Base-by-base conservation (phyloP, 129 eudicot species). In the Daucus carota region DNA sequence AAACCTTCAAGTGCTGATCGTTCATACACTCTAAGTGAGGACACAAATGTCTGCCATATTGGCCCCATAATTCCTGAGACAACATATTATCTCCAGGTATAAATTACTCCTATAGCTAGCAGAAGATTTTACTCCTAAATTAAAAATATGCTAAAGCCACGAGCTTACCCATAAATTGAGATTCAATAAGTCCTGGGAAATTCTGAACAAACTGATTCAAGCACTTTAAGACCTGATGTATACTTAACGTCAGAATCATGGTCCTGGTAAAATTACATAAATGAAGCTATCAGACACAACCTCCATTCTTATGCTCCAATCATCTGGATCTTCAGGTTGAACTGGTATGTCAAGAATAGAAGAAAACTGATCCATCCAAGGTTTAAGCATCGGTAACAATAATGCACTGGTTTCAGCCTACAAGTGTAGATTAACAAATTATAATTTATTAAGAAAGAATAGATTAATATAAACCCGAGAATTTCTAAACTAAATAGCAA, bases 281-380 rank as follows among this genome's bases (percentile, higher is more conserved):
- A 78, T 32, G 12, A 43, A 44, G 20, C 15, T 46, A 72, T 47
- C 31, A 38, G 59, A 66, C 48, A 79, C 74, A 84, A 94, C 99
- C 97, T 91, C 99, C 96, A 91, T 91, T 82, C 97, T 83, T 75
- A 91, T 87, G 85, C 93, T 86, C 99, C 99, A 94, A 73, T 94
- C 99, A 85, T 91, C 97, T 78, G 99, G 97, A 81, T 91, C 99
- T 81, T 91, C 99, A 65, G 97, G 88, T 83, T 86, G 92, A 72
- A 94, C 93, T 41, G 97, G 90, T 45, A 73, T 77, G 33, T 82
- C 80, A 75, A 94, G 88, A 34, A 91, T 86, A 72, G 74, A 83
- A 12, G 97, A 87, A 68, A 94, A 87, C 71, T 91, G 97, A 41
- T 86, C 86, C 89, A 94, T 86, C 99, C 97, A 94, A 68, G 86